Percentiles rank a stretch among this genome's conserved stretches.
phyloP scores from a whole-genome alignment of 1,139 yeast species.

The Pichia sp. region DNA sequence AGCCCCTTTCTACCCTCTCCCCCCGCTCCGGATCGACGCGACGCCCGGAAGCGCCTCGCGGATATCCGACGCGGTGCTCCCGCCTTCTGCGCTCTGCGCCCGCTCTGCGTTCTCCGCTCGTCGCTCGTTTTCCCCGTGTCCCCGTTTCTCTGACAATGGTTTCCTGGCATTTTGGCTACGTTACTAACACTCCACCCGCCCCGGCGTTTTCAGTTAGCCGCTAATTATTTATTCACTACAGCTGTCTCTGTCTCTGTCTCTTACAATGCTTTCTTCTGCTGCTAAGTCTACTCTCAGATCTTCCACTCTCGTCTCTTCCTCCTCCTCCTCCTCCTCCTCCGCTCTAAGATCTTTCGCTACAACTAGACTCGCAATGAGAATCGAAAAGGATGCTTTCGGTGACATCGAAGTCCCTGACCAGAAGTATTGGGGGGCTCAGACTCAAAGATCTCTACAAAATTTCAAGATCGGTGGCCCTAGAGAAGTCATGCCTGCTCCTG shows the following conservation, averaged over 20 bases:
- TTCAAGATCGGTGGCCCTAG: slow-evolving; percentile 92
- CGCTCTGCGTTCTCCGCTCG: no score
- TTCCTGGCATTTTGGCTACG: no score
- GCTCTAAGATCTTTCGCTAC: slow-evolving; percentile 26
- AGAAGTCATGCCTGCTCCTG: slow-evolving; percentile 87
- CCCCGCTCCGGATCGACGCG: no score
- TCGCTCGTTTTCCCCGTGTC: no score
- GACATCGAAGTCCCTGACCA: slow-evolving; percentile 82
- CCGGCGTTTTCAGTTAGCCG: background rate
- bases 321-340: background rate
- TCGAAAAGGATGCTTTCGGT: slow-evolving; percentile 94
- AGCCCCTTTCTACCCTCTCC: no score
- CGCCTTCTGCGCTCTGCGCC: no score
- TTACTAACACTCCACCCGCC: background rate
- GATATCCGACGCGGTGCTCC: no score
- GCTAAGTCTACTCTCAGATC: slow-evolving; percentile 14
- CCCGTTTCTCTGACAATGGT: no score
- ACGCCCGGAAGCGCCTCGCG: no score
- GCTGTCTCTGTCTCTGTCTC: background rate
- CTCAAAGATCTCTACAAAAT: slow-evolving; percentile 87
- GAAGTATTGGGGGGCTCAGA: slow-evolving; percentile 97
- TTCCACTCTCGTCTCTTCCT: slow-evolving; percentile 7
- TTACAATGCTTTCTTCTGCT: slow-evolving; percentile 19
- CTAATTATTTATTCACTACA: no score
- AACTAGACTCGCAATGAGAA: slow-evolving; percentile 37